Evolutionary conservation across 495 filamentous ascomycete species (phyloP).

Genomic region (Hapsidospora chrysogenum): DNA sequence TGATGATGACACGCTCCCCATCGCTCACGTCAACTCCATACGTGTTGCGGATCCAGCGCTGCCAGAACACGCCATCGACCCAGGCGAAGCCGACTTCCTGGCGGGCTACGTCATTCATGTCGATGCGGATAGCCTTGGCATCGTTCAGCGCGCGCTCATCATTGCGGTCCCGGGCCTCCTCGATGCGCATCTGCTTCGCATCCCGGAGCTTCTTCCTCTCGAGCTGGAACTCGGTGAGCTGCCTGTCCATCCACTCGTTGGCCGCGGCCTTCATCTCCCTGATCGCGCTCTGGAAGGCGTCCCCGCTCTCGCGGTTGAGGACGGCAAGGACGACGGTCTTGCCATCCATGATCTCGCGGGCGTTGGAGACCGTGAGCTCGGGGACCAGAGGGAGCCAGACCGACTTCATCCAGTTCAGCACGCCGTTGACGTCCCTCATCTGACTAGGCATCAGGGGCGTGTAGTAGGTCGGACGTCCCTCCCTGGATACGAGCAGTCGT

Average conservation of each 20-base stretch:
- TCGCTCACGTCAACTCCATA: slow-evolving; percentile 77
- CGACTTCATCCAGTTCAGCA: slow-evolving; percentile 84
- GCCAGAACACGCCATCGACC: slow-evolving; percentile 97
- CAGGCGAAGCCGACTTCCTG: slow-evolving; percentile 94
- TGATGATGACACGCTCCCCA: slow-evolving; percentile 87
- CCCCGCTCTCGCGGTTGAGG: slow-evolving; percentile 58
- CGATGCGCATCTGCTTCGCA: slow-evolving; percentile 84
- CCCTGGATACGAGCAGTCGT: slow-evolving; percentile 71
- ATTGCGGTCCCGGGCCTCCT: slow-evolving; percentile 86
- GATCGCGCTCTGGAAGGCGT: slow-evolving; percentile 61
- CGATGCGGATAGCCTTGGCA: slow-evolving; percentile 86
- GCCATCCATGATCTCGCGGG: slow-evolving; percentile 84
- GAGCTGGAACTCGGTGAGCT: slow-evolving; percentile 70
- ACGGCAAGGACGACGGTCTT: slow-evolving; percentile 87
- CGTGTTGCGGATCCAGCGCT: slow-evolving; percentile 84
- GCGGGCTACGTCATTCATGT: slow-evolving; percentile 68
- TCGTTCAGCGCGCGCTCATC: slow-evolving; percentile 72
- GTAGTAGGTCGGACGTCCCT: slow-evolving; percentile 80
- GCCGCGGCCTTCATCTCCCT: slow-evolving; percentile 92
- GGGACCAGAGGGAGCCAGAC: slow-evolving; percentile 98
- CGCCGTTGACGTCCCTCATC: slow-evolving; percentile 69
- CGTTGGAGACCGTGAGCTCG: slow-evolving; percentile 81
- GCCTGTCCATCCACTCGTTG: slow-evolving; percentile 94
- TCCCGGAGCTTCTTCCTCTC: slow-evolving; percentile 87
- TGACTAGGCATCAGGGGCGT: slow-evolving; percentile 66